Evolutionary conservation across 2,329 filamentous ascomycete species (phyloP).

Genomic region (Fusarium tanahbumbuense): DNA sequence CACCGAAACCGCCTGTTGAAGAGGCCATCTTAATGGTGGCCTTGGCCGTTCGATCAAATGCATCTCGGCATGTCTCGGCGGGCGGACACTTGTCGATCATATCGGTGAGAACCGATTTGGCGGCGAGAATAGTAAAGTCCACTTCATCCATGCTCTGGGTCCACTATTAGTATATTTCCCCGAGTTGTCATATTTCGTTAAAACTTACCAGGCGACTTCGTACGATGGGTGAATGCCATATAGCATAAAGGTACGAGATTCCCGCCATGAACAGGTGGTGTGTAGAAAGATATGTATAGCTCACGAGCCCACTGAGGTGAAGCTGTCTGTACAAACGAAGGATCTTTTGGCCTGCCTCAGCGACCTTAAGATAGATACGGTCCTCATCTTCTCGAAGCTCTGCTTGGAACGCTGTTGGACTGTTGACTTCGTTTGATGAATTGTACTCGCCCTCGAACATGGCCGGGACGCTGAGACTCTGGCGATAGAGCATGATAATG

Average conservation of each 20-base stretch:
- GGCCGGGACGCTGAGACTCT: conserved; percentile 86
- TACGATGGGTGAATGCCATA: conserved; percentile 94
- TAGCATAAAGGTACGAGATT: conserved; percentile 94
- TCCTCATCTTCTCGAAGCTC: conserved; percentile 86
- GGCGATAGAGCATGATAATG: conserved; percentile 93
- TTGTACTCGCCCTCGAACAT: conserved; percentile 84
- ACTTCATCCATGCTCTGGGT: conserved; percentile 87
- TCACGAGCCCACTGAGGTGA: conserved; percentile 88
- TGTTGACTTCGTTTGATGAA: conserved; percentile 72
- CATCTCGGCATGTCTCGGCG: conserved; percentile 92
- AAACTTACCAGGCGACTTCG: conserved; percentile 83
- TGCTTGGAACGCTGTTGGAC: conserved; percentile 69
- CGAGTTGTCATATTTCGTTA: neutral
- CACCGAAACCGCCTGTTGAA: conserved; percentile 83
- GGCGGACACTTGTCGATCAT: conserved; percentile 95
- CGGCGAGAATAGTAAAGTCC: conserved; percentile 94
- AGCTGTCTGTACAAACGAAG: conserved; percentile 90
- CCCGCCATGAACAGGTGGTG: conserved; percentile 98
- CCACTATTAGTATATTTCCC: conserved; percentile 17
- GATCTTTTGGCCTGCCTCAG: conserved; percentile 93
- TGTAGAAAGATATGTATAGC: conserved; percentile 95
- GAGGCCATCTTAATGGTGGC: conserved; percentile 96
- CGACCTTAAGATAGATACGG: conserved; percentile 91
- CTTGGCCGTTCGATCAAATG: conserved; percentile 94
- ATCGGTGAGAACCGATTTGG: conserved; percentile 91